Base-by-base conservation (phyloP, 2,329 filamentous ascomycete species). In the Xylaria multiplex region DNA sequence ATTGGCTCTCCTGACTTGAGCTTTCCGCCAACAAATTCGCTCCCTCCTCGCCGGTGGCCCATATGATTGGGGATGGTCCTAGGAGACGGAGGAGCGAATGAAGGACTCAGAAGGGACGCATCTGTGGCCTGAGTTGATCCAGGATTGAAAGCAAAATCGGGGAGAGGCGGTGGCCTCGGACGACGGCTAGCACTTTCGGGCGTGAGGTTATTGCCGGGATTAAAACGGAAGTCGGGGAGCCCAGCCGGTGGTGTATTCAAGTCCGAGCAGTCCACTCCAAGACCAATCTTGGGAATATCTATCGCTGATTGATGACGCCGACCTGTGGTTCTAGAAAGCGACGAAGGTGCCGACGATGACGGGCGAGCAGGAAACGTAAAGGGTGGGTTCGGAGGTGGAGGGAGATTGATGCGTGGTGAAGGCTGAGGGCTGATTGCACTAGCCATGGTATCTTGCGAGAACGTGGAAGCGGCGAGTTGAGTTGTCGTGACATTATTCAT, bases 1-100 rank as follows among this genome's bases (percentile, higher is more conserved):
- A 88, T 87, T 0, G 85, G 82, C 54, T 85, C 86, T 13, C 86
- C 81, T 79, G 84, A 78, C 72, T 88, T 82, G 70, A 85, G 80
- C 72, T 90, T 91, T 7, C 91, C 92, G 43, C 93, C 93, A 53
- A 96, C 91, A 74, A 96, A 93, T 77, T 97, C 93, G 76, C 93
- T 97, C 32, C 89, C 91, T 60, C 91, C 91, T 73, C 94, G 87
- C 73, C 90, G 86, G 77, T 97, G 94, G 35, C 91, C 89, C 75
- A 93, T 91, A 24, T 90, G 88, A 37, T 81, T 82, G 19, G 89
- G 84, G 6, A 81, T 77, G 1, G 81, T 76, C 43, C 80, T 79
- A 2, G 82, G 80, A 3, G 86, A 85, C 16, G 80, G 79, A 13
- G 87, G 85, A n/a, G 86, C 85, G 16, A 84, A 78, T 0, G 86